Evolutionary conservation across 176 grass and related monocot genomes (phyloP), one percentile per base, ranked within the genome.

Genomic region (Guadua angustifolia): DNA sequence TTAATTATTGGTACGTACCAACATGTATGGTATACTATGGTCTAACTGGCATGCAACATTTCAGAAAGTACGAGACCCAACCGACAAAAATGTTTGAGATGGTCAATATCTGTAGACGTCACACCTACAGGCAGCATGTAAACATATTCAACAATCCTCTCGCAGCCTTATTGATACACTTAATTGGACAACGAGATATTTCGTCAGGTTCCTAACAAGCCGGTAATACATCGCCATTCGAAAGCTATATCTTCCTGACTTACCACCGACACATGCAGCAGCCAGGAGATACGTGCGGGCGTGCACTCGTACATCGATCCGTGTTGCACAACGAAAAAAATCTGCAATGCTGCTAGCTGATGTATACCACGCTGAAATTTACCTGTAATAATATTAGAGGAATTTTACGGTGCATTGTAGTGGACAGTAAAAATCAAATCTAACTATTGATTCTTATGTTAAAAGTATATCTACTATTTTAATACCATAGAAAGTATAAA

Each of bases 201-300:
- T 25, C 15, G 63, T 11, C 26, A 10, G 33, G 68, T 25, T 55
- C 38, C 32, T 4, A 21, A 42, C 68, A 6, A 42, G 39, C 39
- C 39, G 87, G 75, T 84, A 21, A 57, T 68, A 56, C 75, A 42
- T 88, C 87, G 3, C 76, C 64, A 10, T 25, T 25, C 29, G 49
- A 76, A 73, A 66, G 49, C 10, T 74, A 25, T 22, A 25, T 22
- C 26, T 35, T 17, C 44, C 79, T 77, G 64, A 51, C 50, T 80
- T 52, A 57, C n/a, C 24, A 39, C 69, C 58, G 33, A 68, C 84
- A 80, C 57, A 74, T 80, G 69, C 77, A 63, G 69, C 77, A 52
- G 68, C 57, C n/a, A 55, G 32, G n/a, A 62, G 45, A 2, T 40
- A 73, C 50, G 11, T 83, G 24, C 45, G 45, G 9, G 55, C 5